Percentiles rank a stretch among this genome's conserved stretches.
Evolutionary conservation across 2,329 filamentous ascomycete genomes (phyloP).

Genomic region (Apiospora arundinis): DNA sequence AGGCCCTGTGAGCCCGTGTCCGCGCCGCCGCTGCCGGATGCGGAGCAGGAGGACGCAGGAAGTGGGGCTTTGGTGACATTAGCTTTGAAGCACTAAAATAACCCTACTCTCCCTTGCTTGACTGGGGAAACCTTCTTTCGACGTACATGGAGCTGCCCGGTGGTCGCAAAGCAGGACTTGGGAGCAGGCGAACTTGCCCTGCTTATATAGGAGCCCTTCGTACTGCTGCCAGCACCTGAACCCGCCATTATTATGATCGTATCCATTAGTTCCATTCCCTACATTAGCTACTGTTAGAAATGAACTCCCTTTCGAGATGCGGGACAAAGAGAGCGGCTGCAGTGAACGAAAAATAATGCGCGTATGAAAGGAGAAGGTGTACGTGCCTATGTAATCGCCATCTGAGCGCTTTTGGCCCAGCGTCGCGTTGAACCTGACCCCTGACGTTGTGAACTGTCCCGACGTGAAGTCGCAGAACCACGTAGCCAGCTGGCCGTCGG

Average conservation of each 20-base stretch:
- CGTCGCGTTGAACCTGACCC: slow-evolving; percentile 33
- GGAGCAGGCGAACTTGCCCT: slow-evolving; percentile 32
- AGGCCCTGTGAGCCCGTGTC: neutral
- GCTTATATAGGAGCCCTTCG: slow-evolving; percentile 30
- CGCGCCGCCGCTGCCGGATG: too few relatives aligned
- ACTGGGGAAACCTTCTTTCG: neutral
- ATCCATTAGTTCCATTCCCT: slow-evolving; percentile 38
- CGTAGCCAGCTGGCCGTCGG: slow-evolving; percentile 30
- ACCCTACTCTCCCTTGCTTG: neutral
- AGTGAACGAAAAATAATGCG: too few relatives aligned
- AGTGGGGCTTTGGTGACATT: neutral
- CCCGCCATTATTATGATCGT: slow-evolving; percentile 25
- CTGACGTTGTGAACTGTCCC: slow-evolving; percentile 35
- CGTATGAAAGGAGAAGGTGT: neutral
- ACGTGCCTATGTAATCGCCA: slow-evolving; percentile 27
- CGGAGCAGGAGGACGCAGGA: neutral
- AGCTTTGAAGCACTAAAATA: neutral
- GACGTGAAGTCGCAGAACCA: slow-evolving; percentile 36
- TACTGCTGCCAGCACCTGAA: slow-evolving; percentile 38
- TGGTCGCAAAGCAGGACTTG: slow-evolving; percentile 40
- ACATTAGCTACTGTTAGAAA: slow-evolving; percentile 23
- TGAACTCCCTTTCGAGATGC: neutral
- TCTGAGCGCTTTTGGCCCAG: slow-evolving; percentile 37
- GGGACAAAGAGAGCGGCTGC: too few relatives aligned
- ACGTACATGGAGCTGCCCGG: slow-evolving; percentile 32